Evolutionary conservation across 768 basidiomycete species (phyloP).

Genomic region (Tubosaeta brunneosetosa): DNA sequence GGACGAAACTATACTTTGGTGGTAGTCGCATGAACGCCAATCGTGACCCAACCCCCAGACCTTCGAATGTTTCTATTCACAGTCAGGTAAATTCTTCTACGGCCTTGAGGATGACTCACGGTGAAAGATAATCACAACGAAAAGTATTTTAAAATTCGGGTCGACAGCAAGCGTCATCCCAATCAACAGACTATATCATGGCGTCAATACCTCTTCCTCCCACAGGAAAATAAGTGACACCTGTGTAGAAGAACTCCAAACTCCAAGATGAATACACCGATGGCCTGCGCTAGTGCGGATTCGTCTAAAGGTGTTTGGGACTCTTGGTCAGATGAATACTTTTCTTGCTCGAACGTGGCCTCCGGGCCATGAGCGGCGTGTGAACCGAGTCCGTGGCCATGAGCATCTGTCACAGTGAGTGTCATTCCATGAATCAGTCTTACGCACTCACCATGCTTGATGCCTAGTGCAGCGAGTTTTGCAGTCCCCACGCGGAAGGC

Average conservation of each 20-base stretch:
- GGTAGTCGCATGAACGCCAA: conserved; percentile 72
- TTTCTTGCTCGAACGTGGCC: conserved; percentile 13
- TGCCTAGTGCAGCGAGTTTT: conserved; percentile 62
- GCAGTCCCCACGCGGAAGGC: conserved; percentile 85
- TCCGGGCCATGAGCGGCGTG: conserved; percentile 75
- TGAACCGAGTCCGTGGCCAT: conserved; percentile 57
- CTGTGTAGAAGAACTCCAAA: conserved; percentile 90
- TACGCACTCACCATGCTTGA: conserved; percentile 48
- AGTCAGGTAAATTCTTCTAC: background rate
- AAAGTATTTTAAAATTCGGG: conserved; percentile 73
- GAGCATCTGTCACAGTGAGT: conserved; percentile 43
- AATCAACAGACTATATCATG: conserved; percentile 59
- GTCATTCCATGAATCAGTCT: background rate
- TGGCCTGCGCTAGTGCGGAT: conserved; percentile 58
- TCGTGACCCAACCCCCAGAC: conserved; percentile 87
- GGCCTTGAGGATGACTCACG: conserved; percentile 49
- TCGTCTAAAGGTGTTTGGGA: conserved; percentile 31
- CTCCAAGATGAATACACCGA: conserved; percentile 89
- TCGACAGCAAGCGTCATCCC: conserved; percentile 93
- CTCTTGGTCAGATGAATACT: conserved; percentile 27
- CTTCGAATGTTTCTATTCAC: conserved; percentile 81
- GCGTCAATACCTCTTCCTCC: background rate
- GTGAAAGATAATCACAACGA: conserved; percentile 87
- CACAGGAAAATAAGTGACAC: conserved; percentile 23
- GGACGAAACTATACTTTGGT: conserved; percentile 48